Base-by-base conservation (phyloP, 768 basidiomycete genomes). In the Rhodotorula babjevae region DNA sequence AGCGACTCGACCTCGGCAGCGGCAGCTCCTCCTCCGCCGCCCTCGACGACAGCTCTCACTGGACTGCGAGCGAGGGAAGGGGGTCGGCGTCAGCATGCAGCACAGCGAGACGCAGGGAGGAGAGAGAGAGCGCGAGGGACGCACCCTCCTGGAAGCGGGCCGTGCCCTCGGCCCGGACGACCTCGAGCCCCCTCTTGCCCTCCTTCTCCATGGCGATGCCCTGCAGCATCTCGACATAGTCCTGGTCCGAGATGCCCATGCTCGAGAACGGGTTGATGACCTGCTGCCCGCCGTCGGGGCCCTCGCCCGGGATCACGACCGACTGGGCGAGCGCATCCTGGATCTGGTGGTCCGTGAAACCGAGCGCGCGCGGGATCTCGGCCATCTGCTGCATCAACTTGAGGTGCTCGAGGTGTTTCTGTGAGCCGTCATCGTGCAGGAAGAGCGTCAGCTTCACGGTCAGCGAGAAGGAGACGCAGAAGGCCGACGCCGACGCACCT, bases 241-340 rank as follows among this genome's bases (percentile, higher is more conserved):
- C 90, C 79, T 93, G 91, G 77, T 94, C 92, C 25, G 88, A 87
- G 66, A 94, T 85, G 21, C 92, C 93, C 87, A 93, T 90, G 27
- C 88, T 89, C 25, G 89, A 90, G 55, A 96, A 84, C 12, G 91
- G 91, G 81, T 95, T 93, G 75, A 91, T 56, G 12, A 74, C 65
- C 23, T 68, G 49, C 21, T 67, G 56, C n/a, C 66, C 69, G 33
- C 52, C 65, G 15, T 33, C 61, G 55, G 49, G 5, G 29, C 60
- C 60, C 29, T 46, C 60, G 36, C 61, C 47, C 27, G 57, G 55
- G 33, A 59, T 40, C 25, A 63, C 53, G 25, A 67, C 71, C 27
- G 73, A 72, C 33, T 68, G 75, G 10, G 73, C 80, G 50, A 78
- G 62, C 21, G 81, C 77, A n/a, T 80, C 79, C 63, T 81, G 77